Percentiles rank a stretch among this genome's conserved stretches.
Conservation (phyloP, 1,139 yeast genomes). For the Yamadazyma blattariae region DNA sequence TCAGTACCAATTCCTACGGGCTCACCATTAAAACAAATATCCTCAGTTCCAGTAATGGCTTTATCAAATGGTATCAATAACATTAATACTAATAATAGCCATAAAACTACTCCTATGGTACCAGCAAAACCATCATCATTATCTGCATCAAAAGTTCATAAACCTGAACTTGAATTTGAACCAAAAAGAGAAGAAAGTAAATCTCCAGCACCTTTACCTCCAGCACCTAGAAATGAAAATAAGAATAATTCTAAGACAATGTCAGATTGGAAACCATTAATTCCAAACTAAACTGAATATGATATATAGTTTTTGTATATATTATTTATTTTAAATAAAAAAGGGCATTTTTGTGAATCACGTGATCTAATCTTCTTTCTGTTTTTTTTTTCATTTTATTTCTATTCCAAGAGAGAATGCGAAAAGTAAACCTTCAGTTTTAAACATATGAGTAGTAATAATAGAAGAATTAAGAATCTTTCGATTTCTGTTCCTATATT, state of each 20-base stretch:
- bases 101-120: slow-evolving; percentile 28
- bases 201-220: slow-evolving; percentile 20
- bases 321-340: too few relatives aligned
- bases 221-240: slow-evolving; percentile 21
- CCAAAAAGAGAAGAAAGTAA: slow-evolving; percentile 4
- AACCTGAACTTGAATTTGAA: slow-evolving; percentile 3
- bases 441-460: slow-evolving; percentile 10
- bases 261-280: slow-evolving; percentile 58
- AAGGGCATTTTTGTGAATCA: too few relatives aligned
- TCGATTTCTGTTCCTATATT: slow-evolving; percentile 82
- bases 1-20: slow-evolving; percentile 6
- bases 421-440: too few relatives aligned
- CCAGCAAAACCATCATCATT: slow-evolving; percentile 23
- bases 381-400: too few relatives aligned
- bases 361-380: too few relatives aligned
- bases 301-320: too few relatives aligned
- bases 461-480: slow-evolving; percentile 55
- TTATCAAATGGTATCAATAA: too few relatives aligned
- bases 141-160: slow-evolving; percentile 19
- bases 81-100: neutral
- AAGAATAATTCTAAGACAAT: slow-evolving; percentile 21
- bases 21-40: neutral
- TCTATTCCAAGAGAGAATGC: too few relatives aligned
- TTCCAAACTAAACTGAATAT: slow-evolving; percentile 40
- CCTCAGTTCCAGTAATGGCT: slow-evolving; percentile 6